Evolutionary conservation across 2,329 filamentous ascomycete genomes (phyloP), one percentile per base, ranked within the genome.

Genomic region (Tolypocladium album): DNA sequence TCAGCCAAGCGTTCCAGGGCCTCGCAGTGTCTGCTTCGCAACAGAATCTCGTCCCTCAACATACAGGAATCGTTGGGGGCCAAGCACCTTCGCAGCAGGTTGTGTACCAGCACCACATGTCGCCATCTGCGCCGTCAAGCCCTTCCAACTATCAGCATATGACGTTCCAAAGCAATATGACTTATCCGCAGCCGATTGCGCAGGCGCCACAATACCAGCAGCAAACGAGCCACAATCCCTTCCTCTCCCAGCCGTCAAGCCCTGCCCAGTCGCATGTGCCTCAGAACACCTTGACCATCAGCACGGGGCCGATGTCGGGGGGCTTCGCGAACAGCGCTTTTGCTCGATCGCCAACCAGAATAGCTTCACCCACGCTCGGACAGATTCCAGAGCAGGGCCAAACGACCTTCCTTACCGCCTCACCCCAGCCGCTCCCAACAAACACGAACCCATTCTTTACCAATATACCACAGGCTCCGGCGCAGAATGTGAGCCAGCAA

Each of bases 1-100:
- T 92, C 22, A 84, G 86, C 63, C 84, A 88, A 66, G 85, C 88
- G 1, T 89, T 96, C 68, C 87, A 92, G 69, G 85, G 83, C 63
- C 80, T 96, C 73, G 86, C 89, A 43, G 76, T 96, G 2, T 84
- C 84, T 31, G 72, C 72, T 57, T 62, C 75, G 47, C 84, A 85
- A 65, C 83, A 61, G 38, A 59, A 84, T 43, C 77, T 92, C 38
- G 92, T 92, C 70, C 88, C 89, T 9, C 85, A 92, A 67, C 86
- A 87, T 59, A 92, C 89, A 1, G 88, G 89, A 59, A 89, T 84
- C 27, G 64, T 81, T 64, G 75, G 72, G 63, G 72, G 72, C 20
- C 79, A 77, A 64, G 68, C 76, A 43, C 62, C 64, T 36, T 65
- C 75, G 43, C 74, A 75, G 47, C 76, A 77, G 61, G 63, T 71